Conservation (phyloP, 805 yeast genomes). For the Lipomyces orientalis region DNA sequence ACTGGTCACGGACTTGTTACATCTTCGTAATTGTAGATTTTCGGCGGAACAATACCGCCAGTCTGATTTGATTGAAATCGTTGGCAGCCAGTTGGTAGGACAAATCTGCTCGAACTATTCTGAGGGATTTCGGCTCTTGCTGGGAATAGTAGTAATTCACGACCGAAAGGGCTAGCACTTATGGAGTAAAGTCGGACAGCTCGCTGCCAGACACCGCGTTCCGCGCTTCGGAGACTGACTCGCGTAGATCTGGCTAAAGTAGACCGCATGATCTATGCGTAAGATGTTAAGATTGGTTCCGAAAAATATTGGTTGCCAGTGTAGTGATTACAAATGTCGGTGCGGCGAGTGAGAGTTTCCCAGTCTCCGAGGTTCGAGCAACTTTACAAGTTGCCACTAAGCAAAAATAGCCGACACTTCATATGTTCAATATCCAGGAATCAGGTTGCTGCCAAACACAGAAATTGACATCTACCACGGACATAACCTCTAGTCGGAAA, state of each 20-base stretch:
- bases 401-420: no score
- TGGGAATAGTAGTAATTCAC: background rate
- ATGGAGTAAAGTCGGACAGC: background rate
- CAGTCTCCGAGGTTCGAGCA: no score
- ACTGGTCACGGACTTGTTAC: slow-evolving; percentile 7
- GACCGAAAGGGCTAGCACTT: background rate
- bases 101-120: background rate
- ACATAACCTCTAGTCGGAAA: background rate
- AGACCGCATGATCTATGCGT: background rate
- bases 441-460: no score
- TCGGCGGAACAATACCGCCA: background rate
- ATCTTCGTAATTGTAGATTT: slow-evolving; percentile 30
- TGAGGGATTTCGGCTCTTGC: background rate
- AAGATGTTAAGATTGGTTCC: background rate
- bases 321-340: background rate
- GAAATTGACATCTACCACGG: background rate
- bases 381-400: no score
- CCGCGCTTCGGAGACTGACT: background rate
- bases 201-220: background rate
- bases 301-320: background rate
- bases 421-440: no score
- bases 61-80: background rate
- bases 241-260: background rate
- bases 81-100: background rate
- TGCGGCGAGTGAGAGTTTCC: no score